Evolutionary conservation across 2,329 filamentous ascomycete genomes (phyloP).

Genomic region (Mycosphaerelloides madeirae): DNA sequence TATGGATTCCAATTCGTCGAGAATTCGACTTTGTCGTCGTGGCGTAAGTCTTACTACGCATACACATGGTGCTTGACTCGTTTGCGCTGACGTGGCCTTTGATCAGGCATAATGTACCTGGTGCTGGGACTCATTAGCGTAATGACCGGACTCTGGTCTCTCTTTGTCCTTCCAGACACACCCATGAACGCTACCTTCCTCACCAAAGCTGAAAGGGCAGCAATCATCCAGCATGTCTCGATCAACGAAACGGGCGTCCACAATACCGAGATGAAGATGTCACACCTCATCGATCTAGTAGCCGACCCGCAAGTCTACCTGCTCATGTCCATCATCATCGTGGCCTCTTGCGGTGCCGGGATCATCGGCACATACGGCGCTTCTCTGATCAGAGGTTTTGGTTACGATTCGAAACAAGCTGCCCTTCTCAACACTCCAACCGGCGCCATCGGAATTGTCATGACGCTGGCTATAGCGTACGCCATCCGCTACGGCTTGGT

Average conservation of each 20-base stretch:
- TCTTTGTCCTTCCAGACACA: constrained; percentile 30
- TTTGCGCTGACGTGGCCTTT: too few species aligned
- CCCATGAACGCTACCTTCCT: constrained; percentile 28
- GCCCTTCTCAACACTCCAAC: constrained; percentile 50
- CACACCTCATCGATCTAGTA: constrained; percentile 54
- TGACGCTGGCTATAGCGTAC: constrained; percentile 11
- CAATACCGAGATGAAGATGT: constrained; percentile 38
- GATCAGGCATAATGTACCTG: constrained; percentile 34
- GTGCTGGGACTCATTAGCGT: constrained; percentile 42
- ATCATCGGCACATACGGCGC: constrained; percentile 36
- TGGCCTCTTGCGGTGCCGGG: constrained; percentile 35
- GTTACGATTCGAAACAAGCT: constrained; percentile 27
- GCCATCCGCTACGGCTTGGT: constrained; percentile 16
- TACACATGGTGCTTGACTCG: too few species aligned
- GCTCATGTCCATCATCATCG: constrained; percentile 25
- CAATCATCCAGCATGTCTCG: constrained; percentile 43
- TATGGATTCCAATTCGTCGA: constrained; percentile 51
- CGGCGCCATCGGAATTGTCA: constrained; percentile 48
- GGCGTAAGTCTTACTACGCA: constrained; percentile 14
- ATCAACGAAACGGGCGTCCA: constrained; percentile 39
- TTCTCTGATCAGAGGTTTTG: constrained; percentile 30
- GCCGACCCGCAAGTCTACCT: constrained; percentile 43
- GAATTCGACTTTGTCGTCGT: constrained; percentile 5
- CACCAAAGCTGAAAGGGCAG: constrained; percentile 34
- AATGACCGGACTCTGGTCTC: constrained; percentile 31